phyloP scores from a whole-genome alignment of 345 rosid species.

The Litchi chinensis region DNA sequence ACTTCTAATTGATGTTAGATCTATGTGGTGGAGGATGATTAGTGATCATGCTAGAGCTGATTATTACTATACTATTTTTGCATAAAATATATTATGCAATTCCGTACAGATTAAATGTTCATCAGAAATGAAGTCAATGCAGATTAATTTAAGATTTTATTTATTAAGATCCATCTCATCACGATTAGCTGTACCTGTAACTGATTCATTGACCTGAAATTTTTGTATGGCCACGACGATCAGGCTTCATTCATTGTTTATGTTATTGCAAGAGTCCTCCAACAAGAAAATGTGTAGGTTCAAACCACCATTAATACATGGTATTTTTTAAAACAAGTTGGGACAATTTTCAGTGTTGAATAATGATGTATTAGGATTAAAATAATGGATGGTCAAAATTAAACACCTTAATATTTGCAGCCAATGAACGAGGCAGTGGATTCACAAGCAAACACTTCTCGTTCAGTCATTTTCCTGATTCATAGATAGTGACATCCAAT shows the following conservation, averaged over 20 bases:
- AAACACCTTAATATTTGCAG: not conserved
- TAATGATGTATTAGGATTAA: not conserved
- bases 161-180: not conserved
- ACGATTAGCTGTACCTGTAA: not conserved
- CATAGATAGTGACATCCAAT: not conserved
- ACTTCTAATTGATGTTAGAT: not conserved
- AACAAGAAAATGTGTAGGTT: too few relatives aligned
- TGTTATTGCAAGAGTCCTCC: not conserved
- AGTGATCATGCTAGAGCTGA: not conserved
- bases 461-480: not conserved
- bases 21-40: not conserved
- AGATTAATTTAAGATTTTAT: conserved; percentile 8
- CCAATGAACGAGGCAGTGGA: not conserved
- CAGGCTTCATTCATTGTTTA: not conserved
- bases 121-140: not conserved
- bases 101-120: not conserved
- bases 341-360: not conserved
- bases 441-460: not conserved
- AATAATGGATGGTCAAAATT: not conserved
- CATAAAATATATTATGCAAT: not conserved
- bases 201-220: not conserved
- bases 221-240: not conserved
- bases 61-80: too few relatives aligned
- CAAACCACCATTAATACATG: too few relatives aligned
- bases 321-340: too few relatives aligned